These are phyloP conservation scores for Debaryomyces udenii DNA, from an alignment of 1,139 yeast genomes.

Conservation along the genomic window DNA sequence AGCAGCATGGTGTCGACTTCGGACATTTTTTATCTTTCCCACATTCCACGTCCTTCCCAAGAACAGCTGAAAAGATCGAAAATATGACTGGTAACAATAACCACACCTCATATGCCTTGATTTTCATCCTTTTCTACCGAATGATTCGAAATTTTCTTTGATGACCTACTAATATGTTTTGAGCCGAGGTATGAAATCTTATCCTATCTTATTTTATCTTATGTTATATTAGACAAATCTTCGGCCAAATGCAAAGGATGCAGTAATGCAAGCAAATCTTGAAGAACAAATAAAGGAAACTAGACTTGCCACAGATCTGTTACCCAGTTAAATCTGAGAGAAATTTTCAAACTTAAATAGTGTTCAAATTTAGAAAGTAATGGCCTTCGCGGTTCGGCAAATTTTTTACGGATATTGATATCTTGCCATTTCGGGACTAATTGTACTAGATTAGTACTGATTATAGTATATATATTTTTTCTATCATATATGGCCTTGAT, in stretches of 20 bases:
- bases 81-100: constrained; percentile 1
- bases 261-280: no score
- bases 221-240: no score
- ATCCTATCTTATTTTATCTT: no score
- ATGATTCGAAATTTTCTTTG: constrained; percentile 1
- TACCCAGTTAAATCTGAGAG: no score
- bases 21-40: constrained; percentile 62
- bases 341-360: no score
- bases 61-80: neutral
- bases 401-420: constrained; percentile 8
- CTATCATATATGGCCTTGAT: no score
- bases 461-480: no score
- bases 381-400: constrained; percentile 6
- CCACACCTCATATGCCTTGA: constrained; percentile 3
- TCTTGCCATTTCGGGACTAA: constrained; percentile 10
- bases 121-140: constrained; percentile 1
- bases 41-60: constrained; percentile 41
- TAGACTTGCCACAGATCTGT: neutral
- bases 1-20: constrained; percentile 73
- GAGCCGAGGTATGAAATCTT: no score
- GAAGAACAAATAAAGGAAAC: no score
- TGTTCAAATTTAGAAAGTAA: no score
- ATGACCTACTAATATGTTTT: no score
- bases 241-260: no score
- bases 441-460: neutral